phyloP scores from a whole-genome alignment of 1,139 yeast species.

The Meyerozyma sp. region DNA sequence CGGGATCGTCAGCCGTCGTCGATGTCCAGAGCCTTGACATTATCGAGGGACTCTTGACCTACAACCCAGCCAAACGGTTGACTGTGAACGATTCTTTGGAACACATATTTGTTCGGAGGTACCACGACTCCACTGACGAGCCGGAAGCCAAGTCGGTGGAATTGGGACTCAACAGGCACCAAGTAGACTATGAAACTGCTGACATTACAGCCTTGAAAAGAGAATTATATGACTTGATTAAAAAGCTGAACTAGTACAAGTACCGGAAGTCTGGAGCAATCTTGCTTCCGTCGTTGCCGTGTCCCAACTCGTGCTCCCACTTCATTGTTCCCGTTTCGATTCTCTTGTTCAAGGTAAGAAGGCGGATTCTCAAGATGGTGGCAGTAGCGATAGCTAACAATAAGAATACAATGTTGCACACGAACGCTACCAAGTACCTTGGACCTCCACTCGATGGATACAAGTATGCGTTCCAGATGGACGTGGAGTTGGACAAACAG shows the following conservation, averaged over 20 bases:
- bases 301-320: conserved; percentile 48
- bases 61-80: conserved; percentile 61
- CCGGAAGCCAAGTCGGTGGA: conserved; percentile 41
- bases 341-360: conserved; percentile 34
- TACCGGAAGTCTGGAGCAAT: conserved; percentile 42
- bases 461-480: conserved; percentile 50
- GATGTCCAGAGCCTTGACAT: conserved; percentile 60
- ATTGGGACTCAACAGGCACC: conserved; percentile 48
- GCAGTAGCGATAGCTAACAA: conserved; percentile 37
- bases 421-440: conserved; percentile 39
- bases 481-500: conserved; percentile 47
- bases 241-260: conserved; percentile 13
- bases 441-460: conserved; percentile 41
- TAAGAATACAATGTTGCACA: conserved; percentile 45
- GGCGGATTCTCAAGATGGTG: conserved; percentile 32
- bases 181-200: conserved; percentile 48
- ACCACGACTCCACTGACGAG: conserved; percentile 71
- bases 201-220: conserved; percentile 43
- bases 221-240: conserved; percentile 39
- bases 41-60: conserved; percentile 51
- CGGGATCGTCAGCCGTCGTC: conserved; percentile 11
- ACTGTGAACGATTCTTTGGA: conserved; percentile 59
- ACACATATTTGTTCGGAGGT: conserved; percentile 61
- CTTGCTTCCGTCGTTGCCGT: conserved; percentile 39
- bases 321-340: conserved; percentile 44